Evolutionary conservation across 805 yeast species (phyloP), one percentile per base, ranked within the genome.

Genomic region (Candida chauliodis): DNA sequence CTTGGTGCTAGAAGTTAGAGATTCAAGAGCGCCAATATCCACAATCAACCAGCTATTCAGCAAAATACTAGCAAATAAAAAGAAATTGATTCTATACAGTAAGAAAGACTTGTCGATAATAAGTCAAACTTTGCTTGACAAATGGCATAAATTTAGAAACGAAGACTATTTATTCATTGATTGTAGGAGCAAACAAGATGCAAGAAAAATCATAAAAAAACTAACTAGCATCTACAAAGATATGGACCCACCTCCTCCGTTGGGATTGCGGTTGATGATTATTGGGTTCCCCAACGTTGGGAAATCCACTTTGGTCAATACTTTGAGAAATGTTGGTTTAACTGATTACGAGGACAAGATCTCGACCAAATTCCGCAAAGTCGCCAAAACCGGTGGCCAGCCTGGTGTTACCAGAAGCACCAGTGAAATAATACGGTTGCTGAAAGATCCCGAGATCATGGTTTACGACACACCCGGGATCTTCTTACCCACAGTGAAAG

Each of bases 211-310:
- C 3, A 61, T 84, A 11, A 67, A 73, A 8, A 49, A 67, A 9
- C 63, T 86, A 3, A 67, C 66, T 25, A 67, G 71, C 37, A 61
- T 63, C 37, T 72, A 75, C 49, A 45, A 58, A 19, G 45, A 55
- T 3, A 65, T 78, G 71, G 58, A 56, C 14, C 87, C 91, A 0
- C 76, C 81, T 1, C 95, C 96, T 0, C 96, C 97, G 0, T 59
- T 89, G 42, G 98, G 98, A 0, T 64, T 84, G 34, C 61, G 89
- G 16, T 59, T 85, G 41, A 68, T 90, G 68, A 76, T 91, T 31
- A 80, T 83, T 5, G 99, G 99, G 0, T 85, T 93, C 93, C 99
- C 99, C 1, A 93, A 93, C 56, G 95, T 89, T n/a, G 99, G 99
- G 0, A 93, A 93, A 59, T 84, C 95, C 9, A 84, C 96, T 0